A percentile compares a stretch with the other conserved stretches of the same genome.
Evolutionary conservation across 2,329 filamentous ascomycete genomes (phyloP).

Genomic region (Fusarium neocosmosporiellum): DNA sequence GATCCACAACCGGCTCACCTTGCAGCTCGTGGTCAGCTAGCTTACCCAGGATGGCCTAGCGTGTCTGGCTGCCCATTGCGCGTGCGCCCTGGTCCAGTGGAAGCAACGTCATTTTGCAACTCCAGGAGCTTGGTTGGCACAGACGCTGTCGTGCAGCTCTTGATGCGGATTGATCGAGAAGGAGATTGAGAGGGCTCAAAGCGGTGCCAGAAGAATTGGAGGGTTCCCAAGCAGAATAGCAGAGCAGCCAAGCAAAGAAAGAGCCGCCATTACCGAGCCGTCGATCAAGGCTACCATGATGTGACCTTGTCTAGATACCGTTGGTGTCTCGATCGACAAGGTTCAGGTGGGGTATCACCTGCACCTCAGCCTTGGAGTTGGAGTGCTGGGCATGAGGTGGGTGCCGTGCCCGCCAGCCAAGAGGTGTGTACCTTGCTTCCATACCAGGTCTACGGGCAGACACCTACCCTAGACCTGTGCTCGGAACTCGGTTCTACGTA

Average conservation of each 20-base stretch:
- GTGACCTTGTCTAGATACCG: conserved; percentile 7
- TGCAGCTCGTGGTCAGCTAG: conserved; percentile 39
- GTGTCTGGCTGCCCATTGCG: conserved; percentile 33
- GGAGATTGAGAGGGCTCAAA: background rate
- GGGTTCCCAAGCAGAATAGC: background rate
- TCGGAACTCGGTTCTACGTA: conserved; percentile 37
- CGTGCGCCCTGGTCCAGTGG: conserved; percentile 33
- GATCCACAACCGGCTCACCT: conserved; percentile 36
- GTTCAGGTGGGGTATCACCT: conserved; percentile 27
- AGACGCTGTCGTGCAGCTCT: conserved; percentile 24
- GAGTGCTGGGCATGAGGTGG: background rate
- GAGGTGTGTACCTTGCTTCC: background rate
- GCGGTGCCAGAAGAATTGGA: background rate
- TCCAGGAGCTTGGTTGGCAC: conserved; percentile 29
- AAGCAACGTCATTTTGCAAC: conserved; percentile 41
- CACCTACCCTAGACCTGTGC: conserved; percentile 29
- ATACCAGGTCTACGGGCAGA: no score
- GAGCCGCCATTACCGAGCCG: conserved; percentile 4
- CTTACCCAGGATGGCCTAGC: conserved; percentile 33
- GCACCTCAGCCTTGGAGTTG: background rate
- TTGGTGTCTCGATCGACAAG: conserved; percentile 18
- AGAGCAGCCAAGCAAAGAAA: background rate
- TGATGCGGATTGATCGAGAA: conserved; percentile 19
- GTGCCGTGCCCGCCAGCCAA: background rate
- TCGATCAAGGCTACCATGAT: conserved; percentile 5